phyloP scores from a whole-genome alignment of 208 protist genomes.

The Angomonas deanei region DNA sequence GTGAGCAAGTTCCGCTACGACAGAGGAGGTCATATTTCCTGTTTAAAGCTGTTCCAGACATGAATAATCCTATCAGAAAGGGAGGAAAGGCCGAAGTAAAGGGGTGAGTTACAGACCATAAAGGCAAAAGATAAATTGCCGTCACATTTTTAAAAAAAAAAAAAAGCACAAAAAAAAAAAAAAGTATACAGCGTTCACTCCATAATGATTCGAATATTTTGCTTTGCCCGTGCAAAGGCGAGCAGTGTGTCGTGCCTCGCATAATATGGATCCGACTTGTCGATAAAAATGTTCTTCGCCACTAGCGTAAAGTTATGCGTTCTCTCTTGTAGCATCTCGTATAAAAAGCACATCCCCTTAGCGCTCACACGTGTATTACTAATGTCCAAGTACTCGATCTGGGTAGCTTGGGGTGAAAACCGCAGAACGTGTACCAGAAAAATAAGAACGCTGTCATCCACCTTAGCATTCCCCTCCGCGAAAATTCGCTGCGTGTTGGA shows the following conservation, averaged over 20 bases:
- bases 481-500: slow-evolving; percentile 55
- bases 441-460: slow-evolving; percentile 65
- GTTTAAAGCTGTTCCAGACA: slow-evolving; percentile 53
- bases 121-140: neutral
- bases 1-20: slow-evolving; percentile 52
- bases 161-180: slow-evolving; percentile 7
- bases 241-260: neutral
- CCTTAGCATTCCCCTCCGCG: slow-evolving; percentile 40
- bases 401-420: slow-evolving; percentile 62
- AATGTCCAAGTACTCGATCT: slow-evolving; percentile 78
- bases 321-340: slow-evolving; percentile 77
- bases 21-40: slow-evolving; percentile 60
- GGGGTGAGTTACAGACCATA: neutral
- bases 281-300: slow-evolving; percentile 33
- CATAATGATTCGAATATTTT: neutral
- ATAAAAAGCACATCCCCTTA: slow-evolving; percentile 69
- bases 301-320: slow-evolving; percentile 60
- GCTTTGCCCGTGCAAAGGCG: neutral
- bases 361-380: slow-evolving; percentile 69
- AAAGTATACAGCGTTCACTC: neutral
- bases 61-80: neutral
- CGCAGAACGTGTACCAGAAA: slow-evolving; percentile 77
- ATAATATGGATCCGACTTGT: neutral
- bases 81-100: slow-evolving; percentile 8
- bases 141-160: neutral